phyloP scores from a whole-genome alignment of 2,329 filamentous ascomycete species.

The Penicillium hordei region DNA sequence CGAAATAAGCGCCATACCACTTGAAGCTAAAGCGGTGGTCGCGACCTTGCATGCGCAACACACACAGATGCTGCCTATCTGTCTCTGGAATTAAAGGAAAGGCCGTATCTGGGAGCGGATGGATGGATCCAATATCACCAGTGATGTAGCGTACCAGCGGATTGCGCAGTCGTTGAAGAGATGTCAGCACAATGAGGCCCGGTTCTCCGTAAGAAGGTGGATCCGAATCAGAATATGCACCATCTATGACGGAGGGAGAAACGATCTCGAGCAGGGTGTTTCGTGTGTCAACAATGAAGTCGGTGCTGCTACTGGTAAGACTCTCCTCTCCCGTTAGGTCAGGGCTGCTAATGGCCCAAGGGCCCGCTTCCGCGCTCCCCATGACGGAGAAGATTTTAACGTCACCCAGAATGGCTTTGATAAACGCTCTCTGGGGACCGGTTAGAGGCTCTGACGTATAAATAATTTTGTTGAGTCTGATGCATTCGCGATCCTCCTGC shows the following conservation, averaged over 20 bases:
- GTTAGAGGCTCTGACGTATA: slow-evolving; percentile 49
- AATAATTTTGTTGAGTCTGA: slow-evolving; percentile 44
- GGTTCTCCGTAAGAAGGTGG: too few relatives aligned
- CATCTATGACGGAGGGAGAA: slow-evolving; percentile 10
- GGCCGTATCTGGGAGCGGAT: slow-evolving; percentile 30
- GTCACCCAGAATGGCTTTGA: slow-evolving; percentile 31
- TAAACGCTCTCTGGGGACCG: slow-evolving; percentile 31
- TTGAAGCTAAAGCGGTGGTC: slow-evolving; percentile 48
- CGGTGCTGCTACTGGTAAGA: slow-evolving; percentile 23
- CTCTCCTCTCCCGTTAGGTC: slow-evolving; percentile 4
- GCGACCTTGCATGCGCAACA: slow-evolving; percentile 45
- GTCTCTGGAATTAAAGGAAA: slow-evolving; percentile 17
- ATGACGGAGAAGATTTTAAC: slow-evolving; percentile 44
- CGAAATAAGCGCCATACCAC: slow-evolving; percentile 43
- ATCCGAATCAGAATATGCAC: background rate
- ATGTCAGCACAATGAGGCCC: slow-evolving; percentile 46
- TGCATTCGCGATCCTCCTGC: slow-evolving; percentile 5
- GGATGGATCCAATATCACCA: slow-evolving; percentile 46
- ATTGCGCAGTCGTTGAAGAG: slow-evolving; percentile 44
- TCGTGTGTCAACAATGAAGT: slow-evolving; percentile 24
- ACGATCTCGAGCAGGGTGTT: background rate
- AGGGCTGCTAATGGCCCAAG: slow-evolving; percentile 31
- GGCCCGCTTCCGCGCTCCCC: slow-evolving; percentile 47
- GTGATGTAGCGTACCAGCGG: slow-evolving; percentile 48
- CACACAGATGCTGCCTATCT: slow-evolving; percentile 28